These are phyloP conservation scores for Guyanaporus albipodus DNA, from an alignment of 768 basidiomycete genomes.

Conservation along the genomic window DNA sequence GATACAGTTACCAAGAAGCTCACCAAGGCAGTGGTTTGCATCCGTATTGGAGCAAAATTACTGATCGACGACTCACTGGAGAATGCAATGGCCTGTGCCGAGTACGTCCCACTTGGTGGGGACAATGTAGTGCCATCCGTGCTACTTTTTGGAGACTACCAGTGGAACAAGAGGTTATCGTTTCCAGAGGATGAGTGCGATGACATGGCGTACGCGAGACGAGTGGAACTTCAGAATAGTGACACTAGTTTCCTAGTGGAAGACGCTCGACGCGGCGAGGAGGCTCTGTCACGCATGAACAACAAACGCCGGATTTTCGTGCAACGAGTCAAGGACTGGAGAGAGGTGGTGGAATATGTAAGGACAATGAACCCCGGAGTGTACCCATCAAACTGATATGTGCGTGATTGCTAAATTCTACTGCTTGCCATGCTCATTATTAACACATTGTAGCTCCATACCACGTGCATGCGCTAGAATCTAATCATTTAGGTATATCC, in stretches of 20 bases:
- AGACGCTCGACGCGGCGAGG: conserved; percentile 29
- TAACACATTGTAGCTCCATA: too few relatives aligned
- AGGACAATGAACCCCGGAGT: conserved; percentile 24
- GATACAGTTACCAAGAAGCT: conserved; percentile 47
- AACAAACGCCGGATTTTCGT: conserved; percentile 39
- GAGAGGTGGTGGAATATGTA: conserved; percentile 50
- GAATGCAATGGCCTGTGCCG: conserved; percentile 62
- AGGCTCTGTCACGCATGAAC: conserved; percentile 44
- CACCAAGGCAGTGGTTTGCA: conserved; percentile 71
- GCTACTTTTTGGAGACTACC: conserved; percentile 71
- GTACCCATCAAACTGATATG: neutral
- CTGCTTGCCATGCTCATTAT: neutral
- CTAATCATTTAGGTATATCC: too few relatives aligned
- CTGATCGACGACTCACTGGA: conserved; percentile 81
- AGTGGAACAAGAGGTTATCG: conserved; percentile 68
- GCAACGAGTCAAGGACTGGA: conserved; percentile 60
- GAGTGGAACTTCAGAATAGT: conserved; percentile 41
- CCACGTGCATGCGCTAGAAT: too few relatives aligned
- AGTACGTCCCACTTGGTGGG: conserved; percentile 16
- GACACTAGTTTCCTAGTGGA: conserved; percentile 56
- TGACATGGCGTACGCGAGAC: conserved; percentile 52
- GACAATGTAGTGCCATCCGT: conserved; percentile 43
- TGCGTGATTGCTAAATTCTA: too few relatives aligned
- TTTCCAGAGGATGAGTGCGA: conserved; percentile 41
- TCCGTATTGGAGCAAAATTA: conserved; percentile 55